Evolutionary conservation across 2,329 filamentous ascomycete genomes (phyloP).

Genomic region (Penicillium sp.): DNA sequence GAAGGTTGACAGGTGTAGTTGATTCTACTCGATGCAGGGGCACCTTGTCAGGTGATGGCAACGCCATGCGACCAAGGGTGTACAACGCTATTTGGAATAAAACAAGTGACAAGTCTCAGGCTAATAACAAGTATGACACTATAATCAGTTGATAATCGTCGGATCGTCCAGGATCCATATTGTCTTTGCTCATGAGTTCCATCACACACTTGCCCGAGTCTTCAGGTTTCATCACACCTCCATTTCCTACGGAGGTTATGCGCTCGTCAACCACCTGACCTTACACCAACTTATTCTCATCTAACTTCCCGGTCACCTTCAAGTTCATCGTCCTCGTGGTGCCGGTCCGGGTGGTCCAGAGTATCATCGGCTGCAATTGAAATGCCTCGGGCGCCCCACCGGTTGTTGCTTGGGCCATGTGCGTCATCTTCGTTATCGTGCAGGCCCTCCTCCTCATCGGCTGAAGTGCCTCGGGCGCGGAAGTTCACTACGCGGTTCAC

Average conservation of each 20-base stretch:
- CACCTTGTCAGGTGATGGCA: neutral
- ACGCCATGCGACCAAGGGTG: neutral
- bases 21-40: neutral
- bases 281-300: slow-evolving; percentile 7
- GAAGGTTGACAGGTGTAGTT: neutral
- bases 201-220: neutral
- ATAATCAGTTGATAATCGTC: neutral
- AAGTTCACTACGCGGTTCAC: slow-evolving; percentile 69
- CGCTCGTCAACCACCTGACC: neutral
- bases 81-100: neutral
- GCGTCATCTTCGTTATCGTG: slow-evolving; percentile 29
- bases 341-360: slow-evolving; percentile 21
- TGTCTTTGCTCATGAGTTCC: neutral
- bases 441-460: slow-evolving; percentile 38
- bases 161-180: neutral
- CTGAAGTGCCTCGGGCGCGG: slow-evolving; percentile 25
- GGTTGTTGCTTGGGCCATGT: slow-evolving; percentile 34
- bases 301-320: slow-evolving; percentile 7
- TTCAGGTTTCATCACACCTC: neutral
- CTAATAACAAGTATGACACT: neutral
- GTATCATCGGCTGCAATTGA: slow-evolving; percentile 57
- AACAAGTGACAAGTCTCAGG: neutral
- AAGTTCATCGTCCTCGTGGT: slow-evolving; percentile 6
- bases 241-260: neutral
- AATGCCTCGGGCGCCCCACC: slow-evolving; percentile 56